Conservation (phyloP, 306 rosid genomes). For the Trifolium pratense region DNA sequence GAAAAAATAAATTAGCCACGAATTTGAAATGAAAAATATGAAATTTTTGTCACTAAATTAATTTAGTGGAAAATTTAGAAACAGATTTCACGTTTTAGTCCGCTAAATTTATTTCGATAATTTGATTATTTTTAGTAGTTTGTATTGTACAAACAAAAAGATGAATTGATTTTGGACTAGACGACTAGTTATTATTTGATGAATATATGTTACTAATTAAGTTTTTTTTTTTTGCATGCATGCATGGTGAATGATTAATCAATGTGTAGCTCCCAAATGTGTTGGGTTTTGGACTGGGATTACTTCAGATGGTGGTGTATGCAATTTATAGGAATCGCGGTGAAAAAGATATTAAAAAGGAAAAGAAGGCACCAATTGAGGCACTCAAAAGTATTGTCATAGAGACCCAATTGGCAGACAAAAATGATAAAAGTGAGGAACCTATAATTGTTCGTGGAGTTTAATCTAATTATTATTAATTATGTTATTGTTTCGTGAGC, state of each 20-base stretch:
- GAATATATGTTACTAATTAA: too few relatives aligned
- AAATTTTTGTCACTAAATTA: too few relatives aligned
- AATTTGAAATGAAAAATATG: background rate
- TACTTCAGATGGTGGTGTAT: slow-evolving; percentile 76
- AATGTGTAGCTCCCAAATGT: slow-evolving; percentile 70
- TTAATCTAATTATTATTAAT: background rate
- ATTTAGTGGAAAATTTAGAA: background rate
- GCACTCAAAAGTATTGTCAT: slow-evolving; percentile 40
- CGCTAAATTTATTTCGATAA: too few relatives aligned
- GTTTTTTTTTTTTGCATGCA: too few relatives aligned
- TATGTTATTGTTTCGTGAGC: slow-evolving; percentile 10
- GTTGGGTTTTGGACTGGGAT: slow-evolving; percentile 70
- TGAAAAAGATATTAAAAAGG: slow-evolving; percentile 38
- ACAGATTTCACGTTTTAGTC: too few relatives aligned
- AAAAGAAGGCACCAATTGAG: slow-evolving; percentile 16
- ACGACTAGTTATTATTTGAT: background rate
- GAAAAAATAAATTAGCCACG: too few relatives aligned
- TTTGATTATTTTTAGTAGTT: background rate
- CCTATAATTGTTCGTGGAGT: background rate
- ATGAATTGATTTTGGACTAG: background rate
- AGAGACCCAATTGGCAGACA: slow-evolving; percentile 12
- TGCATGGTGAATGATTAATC: background rate
- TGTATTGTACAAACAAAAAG: background rate
- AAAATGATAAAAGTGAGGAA: slow-evolving; percentile 12
- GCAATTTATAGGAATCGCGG: slow-evolving; percentile 58